phyloP scores from a whole-genome alignment of 176 grass and related monocot genomes.

The Stipa capillata region DNA sequence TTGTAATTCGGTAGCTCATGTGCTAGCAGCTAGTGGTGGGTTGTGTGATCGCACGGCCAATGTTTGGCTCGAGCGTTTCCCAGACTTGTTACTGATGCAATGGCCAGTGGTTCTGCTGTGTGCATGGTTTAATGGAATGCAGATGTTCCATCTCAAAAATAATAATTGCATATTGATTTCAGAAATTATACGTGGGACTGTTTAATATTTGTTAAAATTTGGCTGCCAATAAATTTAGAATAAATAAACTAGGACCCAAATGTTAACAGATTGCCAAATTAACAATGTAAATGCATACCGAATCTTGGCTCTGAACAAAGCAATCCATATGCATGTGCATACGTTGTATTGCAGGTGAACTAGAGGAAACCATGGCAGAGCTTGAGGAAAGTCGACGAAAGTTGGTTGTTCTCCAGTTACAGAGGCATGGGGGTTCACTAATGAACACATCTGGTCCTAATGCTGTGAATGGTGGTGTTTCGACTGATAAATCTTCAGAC shows the following conservation, averaged over 20 bases:
- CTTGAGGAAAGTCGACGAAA: conserved; percentile 93
- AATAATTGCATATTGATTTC: conserved; percentile 8
- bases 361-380: conserved; percentile 90
- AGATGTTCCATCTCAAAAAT: too few relatives aligned
- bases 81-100: too few relatives aligned
- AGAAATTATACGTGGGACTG: too few relatives aligned
- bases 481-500: conserved; percentile 60
- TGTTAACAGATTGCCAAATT: not conserved
- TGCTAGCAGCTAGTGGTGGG: too few relatives aligned
- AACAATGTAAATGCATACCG: not conserved
- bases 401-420: conserved; percentile 84
- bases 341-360: conserved; percentile 47
- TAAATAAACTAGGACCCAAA: not conserved
- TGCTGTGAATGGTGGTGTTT: conserved; percentile 57
- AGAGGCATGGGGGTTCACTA: conserved; percentile 63
- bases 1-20: too few relatives aligned
- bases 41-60: too few relatives aligned
- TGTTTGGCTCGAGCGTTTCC: too few relatives aligned
- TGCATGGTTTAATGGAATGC: too few relatives aligned
- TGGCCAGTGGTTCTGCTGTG: too few relatives aligned
- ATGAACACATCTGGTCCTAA: conserved; percentile 46
- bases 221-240: not conserved
- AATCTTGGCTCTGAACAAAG: not conserved
- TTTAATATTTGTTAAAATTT: not conserved
- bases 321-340: not conserved